Base-by-base conservation (phyloP, 2,329 filamentous ascomycete species). In the Ceratocystiopsis minuta region DNA sequence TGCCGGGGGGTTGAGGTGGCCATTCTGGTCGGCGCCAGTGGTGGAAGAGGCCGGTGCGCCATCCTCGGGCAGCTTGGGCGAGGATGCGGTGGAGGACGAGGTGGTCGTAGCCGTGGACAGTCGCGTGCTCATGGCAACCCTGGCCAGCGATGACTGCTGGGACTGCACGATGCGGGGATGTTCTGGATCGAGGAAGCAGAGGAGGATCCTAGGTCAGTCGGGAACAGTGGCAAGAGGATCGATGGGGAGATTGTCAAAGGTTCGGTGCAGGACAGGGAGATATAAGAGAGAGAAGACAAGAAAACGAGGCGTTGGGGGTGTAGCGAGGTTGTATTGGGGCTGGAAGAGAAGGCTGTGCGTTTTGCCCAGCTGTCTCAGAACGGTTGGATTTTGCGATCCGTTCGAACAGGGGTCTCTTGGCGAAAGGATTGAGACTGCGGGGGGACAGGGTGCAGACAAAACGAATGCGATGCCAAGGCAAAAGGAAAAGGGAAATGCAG, bases 61-160 rank as follows among this genome's bases (percentile, higher is more conserved):
- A 28, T 28, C 24, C 7, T 28, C 24, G 9, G 24, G 24, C 7
- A 24, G 38, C 37, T 43, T 43, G n/a, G 55, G 44, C 47, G 53
- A 51, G 20, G 56, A 49, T 31, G 53, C 52, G 33, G 56, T 43
- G 38, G 55, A 52, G 34, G 54, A 52, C 36, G 57, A 46, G 36
- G 55, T 51, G 13, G 55, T 57, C 20, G 42, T 36, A 20, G 47
- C 31, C 16, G 55, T 51, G 33, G 52, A 54, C 38, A 60, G 54
- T 50, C 61, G 56, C 50, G 56, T 62, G 57, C 60, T 52, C 53
- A 55, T 54, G 52, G 51, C 53, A 46, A 52, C 49, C 47, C 52
- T 55, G 38, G 53, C 51, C 43, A 54, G 49, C 39, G 48, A 48
- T 4, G 49, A 50, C 40, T 55, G 50, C 45, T 50, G 49, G 38